A percentile compares a stretch with the other conserved stretches of the same genome.
Conservation (phyloP, 208 protist species). For the Leishmania tarentolae region DNA sequence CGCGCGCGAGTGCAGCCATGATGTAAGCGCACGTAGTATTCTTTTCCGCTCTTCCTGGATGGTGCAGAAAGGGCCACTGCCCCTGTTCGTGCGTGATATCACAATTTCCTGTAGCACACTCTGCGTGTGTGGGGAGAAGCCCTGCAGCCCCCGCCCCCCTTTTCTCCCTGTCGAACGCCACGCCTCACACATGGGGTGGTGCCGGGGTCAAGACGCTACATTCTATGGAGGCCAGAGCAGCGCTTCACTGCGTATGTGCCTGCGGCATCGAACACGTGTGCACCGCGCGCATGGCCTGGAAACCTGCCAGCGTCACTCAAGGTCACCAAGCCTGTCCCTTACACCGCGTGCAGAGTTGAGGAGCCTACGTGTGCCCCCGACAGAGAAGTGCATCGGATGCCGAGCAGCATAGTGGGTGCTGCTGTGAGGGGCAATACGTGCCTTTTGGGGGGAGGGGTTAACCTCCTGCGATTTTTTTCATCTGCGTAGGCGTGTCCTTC, state of each 20-base stretch:
- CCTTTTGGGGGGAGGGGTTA: too few relatives aligned
- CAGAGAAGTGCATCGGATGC: too few relatives aligned
- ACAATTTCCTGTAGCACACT: neutral
- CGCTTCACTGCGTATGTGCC: neutral
- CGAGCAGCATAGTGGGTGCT: neutral
- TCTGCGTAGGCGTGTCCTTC: too few relatives aligned
- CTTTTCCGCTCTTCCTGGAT: neutral
- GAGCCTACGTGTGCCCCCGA: neutral
- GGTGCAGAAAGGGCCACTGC: too few relatives aligned
- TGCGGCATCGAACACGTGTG: neutral
- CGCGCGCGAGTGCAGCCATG: neutral
- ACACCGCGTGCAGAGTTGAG: too few relatives aligned
- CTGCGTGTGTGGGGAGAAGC: neutral
- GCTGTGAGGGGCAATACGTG: neutral
- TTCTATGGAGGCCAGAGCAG: neutral
- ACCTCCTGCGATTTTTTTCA: too few relatives aligned
- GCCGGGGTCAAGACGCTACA: neutral
- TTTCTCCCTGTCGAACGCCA: neutral
- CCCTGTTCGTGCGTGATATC: too few relatives aligned
- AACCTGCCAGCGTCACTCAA: too few relatives aligned
- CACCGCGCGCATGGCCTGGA: neutral
- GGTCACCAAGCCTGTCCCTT: neutral
- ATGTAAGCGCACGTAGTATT: too few relatives aligned
- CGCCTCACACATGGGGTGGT: neutral
- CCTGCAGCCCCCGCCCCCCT: neutral